Evolutionary conservation across 129 eudicot genomes (phyloP).

Genomic region (carrot (Daucus carota)): DNA sequence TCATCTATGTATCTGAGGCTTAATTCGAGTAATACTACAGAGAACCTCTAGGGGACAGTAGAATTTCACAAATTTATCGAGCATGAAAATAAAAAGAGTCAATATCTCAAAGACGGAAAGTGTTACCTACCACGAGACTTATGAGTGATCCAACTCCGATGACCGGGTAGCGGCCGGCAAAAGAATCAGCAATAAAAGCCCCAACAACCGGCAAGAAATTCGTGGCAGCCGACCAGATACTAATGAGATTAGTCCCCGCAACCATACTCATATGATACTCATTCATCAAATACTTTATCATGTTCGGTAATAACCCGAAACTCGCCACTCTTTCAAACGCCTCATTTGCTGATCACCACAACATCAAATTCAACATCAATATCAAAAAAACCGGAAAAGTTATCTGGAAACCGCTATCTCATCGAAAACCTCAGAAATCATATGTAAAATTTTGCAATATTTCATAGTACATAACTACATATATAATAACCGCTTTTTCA

Average conservation of each 20-base stretch:
- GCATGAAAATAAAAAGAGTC: too few species aligned
- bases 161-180: not conserved
- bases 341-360: constrained; percentile 3
- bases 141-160: constrained; percentile 14
- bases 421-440: too few species aligned
- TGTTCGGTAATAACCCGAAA: constrained; percentile 10
- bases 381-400: too few species aligned
- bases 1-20: too few species aligned
- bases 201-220: constrained; percentile 18
- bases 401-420: too few species aligned
- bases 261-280: constrained; percentile 3
- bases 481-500: too few species aligned
- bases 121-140: constrained; percentile 8
- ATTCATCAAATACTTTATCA: constrained; percentile 16
- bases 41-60: too few species aligned
- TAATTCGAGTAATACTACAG: too few species aligned
- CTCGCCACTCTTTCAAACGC: constrained; percentile 12
- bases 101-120: too few species aligned
- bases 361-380: not conserved
- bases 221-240: constrained; percentile 8
- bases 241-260: not conserved
- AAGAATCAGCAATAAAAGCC: constrained; percentile 15
- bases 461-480: too few species aligned
- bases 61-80: too few species aligned
- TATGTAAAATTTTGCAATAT: too few species aligned